Evolutionary conservation across 2,329 filamentous ascomycete species (phyloP).

Genomic region (Podosphaera leucotricha): DNA sequence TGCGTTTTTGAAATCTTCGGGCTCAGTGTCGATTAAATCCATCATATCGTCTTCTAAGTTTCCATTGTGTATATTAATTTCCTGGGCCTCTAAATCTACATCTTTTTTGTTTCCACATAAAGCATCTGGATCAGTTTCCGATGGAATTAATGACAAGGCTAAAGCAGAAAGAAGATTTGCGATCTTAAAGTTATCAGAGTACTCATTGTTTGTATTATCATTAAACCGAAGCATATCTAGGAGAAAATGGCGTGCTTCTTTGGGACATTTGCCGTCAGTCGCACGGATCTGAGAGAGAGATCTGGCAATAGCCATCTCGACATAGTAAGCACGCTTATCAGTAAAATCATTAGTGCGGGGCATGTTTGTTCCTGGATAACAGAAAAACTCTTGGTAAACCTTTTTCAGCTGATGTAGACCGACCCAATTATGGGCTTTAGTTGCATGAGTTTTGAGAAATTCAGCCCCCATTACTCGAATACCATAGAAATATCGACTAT

Average conservation of each 20-base stretch:
- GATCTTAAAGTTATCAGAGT: constrained; percentile 76
- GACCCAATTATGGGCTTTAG: constrained; percentile 45
- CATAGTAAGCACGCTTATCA: constrained; percentile 61
- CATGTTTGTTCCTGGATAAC: constrained; percentile 52
- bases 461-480: constrained; percentile 70
- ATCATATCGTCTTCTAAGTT: constrained; percentile 16
- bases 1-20: constrained; percentile 19
- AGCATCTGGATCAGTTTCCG: constrained; percentile 13
- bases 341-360: constrained; percentile 78
- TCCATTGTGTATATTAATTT: constrained; percentile 8
- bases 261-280: constrained; percentile 30
- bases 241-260: constrained; percentile 59
- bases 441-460: constrained; percentile 54
- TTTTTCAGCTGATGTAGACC: constrained; percentile 68
- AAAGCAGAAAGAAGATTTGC: constrained; percentile 49
- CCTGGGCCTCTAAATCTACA: constrained; percentile 20
- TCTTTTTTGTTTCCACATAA: constrained; percentile 14
- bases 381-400: constrained; percentile 74
- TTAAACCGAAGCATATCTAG: constrained; percentile 81
- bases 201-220: constrained; percentile 76
- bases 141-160: constrained; percentile 31
- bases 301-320: constrained; percentile 62
- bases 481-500: constrained; percentile 78
- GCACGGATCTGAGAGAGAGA: constrained; percentile 63
- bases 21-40: constrained; percentile 19